Percentiles rank a stretch among this genome's conserved stretches.
These are phyloP conservation scores for Passalora sequoiae DNA, from an alignment of 2,329 filamentous ascomycete species.

Conservation along the genomic window DNA sequence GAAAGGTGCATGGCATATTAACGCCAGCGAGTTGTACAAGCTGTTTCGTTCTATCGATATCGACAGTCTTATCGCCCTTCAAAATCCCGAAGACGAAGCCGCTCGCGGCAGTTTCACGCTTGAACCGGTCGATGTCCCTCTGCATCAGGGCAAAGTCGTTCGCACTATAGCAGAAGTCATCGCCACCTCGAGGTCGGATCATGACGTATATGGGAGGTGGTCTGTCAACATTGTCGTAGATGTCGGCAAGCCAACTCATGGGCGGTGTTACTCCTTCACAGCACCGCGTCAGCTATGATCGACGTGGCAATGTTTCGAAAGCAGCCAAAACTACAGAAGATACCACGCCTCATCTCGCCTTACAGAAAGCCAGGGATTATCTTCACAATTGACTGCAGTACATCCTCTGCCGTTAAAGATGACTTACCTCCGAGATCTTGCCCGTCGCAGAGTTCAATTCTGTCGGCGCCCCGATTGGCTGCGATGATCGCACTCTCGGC, in stretches of 20 bases:
- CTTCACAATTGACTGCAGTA: no score
- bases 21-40: conserved; percentile 41
- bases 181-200: conserved; percentile 48
- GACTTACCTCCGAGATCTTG: no score
- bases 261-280: conserved; percentile 43
- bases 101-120: conserved; percentile 33
- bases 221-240: conserved; percentile 30
- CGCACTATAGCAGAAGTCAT: conserved; percentile 43
- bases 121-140: conserved; percentile 35
- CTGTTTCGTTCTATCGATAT: conserved; percentile 38
- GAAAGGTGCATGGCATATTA: conserved; percentile 50
- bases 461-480: conserved; percentile 40
- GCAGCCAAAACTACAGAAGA: no score
- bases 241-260: conserved; percentile 24
- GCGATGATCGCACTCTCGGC: conserved; percentile 41
- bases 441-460: conserved; percentile 49
- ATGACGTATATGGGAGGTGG: conserved; percentile 47
- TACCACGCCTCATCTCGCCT: no score
- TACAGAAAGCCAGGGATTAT: no score
- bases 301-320: no score
- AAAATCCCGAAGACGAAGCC: conserved; percentile 53
- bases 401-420: no score
- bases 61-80: conserved; percentile 32
- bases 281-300: no score
- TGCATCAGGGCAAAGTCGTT: conserved; percentile 45